These are phyloP conservation scores for Tremella mesenterica DNA, from an alignment of 768 basidiomycete species.

Conservation along the genomic window DNA sequence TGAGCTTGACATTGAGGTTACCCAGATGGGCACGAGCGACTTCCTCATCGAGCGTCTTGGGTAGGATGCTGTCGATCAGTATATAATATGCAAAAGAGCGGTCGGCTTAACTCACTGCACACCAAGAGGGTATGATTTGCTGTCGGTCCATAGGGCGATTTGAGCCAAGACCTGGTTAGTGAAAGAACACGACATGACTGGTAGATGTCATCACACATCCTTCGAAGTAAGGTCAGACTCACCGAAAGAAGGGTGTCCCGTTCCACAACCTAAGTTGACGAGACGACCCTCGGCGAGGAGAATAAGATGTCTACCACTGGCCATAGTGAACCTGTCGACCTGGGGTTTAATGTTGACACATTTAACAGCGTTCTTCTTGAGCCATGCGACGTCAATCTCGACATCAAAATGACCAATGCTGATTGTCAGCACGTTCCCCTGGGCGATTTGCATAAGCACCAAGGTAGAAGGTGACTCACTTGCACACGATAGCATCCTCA, in stretches of 20 bases:
- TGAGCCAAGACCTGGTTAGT: conserved; percentile 96
- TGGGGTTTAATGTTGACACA: conserved; percentile 93
- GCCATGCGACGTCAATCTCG: conserved; percentile 91
- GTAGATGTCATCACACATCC: background rate
- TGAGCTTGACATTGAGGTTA: conserved; percentile 90
- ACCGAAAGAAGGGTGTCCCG: conserved; percentile 89
- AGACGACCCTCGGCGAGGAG: conserved; percentile 97
- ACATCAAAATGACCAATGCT: conserved; percentile 51
- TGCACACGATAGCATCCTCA: conserved; percentile 97
- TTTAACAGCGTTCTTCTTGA: conserved; percentile 81
- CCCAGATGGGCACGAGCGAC: conserved; percentile 92
- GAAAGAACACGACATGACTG: conserved; percentile 99
- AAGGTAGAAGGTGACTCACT: conserved; percentile 51
- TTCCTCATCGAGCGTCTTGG: conserved; percentile 97
- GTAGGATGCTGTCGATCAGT: conserved; percentile 58
- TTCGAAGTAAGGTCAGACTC: background rate
- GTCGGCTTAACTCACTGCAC: conserved; percentile 57
- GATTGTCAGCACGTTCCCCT: conserved; percentile 2
- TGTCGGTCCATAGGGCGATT: conserved; percentile 93
- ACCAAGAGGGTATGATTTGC: conserved; percentile 85
- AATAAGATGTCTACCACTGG: conserved; percentile 85
- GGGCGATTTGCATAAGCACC: too few species aligned
- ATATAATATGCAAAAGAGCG: background rate
- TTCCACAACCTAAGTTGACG: conserved; percentile 97
- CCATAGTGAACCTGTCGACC: conserved; percentile 94